Conservation (phyloP, 108 stramenopile species). For the Fistulifera solaris region DNA sequence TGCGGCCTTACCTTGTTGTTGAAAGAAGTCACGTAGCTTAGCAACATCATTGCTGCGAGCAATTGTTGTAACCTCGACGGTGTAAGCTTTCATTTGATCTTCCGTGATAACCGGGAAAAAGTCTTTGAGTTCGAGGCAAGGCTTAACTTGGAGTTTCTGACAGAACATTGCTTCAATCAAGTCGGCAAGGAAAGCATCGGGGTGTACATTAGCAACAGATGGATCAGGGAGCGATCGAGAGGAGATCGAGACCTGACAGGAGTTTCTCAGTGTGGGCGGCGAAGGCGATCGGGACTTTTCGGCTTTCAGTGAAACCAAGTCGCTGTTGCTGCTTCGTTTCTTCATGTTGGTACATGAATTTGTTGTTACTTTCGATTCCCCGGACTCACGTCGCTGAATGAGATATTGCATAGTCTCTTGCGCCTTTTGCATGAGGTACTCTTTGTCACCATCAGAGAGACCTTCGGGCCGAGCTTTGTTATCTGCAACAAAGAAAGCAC, state of each 20-base stretch:
- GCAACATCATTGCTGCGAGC: slow-evolving; percentile 45
- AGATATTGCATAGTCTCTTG: slow-evolving; percentile 2
- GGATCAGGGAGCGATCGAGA: slow-evolving; percentile 9
- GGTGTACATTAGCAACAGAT: slow-evolving; percentile 16
- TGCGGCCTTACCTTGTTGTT: slow-evolving; percentile 10
- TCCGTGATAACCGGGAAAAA: slow-evolving; percentile 38
- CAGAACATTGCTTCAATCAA: slow-evolving; percentile 27
- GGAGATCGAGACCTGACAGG: not conserved
- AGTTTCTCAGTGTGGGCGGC: not conserved
- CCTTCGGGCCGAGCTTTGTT: slow-evolving; percentile 6
- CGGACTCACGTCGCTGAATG: not conserved
- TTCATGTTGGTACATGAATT: not conserved
- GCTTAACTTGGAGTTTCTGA: slow-evolving; percentile 16
- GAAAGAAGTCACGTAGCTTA: slow-evolving; percentile 23
- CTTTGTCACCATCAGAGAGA: not conserved
- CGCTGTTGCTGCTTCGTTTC: not conserved
- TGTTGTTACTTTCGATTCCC: too few relatives aligned
- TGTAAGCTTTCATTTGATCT: slow-evolving; percentile 59
- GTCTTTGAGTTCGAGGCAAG: slow-evolving; percentile 23
- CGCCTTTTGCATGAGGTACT: not conserved
- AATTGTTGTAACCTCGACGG: slow-evolving; percentile 32
- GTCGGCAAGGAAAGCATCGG: slow-evolving; percentile 28
- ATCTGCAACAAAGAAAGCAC: slow-evolving; percentile 8
- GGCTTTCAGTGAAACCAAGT: too few relatives aligned
- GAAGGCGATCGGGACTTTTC: not conserved